Conservation (phyloP, 805 yeast genomes). For the Cyberlindnera galapagoensis region DNA sequence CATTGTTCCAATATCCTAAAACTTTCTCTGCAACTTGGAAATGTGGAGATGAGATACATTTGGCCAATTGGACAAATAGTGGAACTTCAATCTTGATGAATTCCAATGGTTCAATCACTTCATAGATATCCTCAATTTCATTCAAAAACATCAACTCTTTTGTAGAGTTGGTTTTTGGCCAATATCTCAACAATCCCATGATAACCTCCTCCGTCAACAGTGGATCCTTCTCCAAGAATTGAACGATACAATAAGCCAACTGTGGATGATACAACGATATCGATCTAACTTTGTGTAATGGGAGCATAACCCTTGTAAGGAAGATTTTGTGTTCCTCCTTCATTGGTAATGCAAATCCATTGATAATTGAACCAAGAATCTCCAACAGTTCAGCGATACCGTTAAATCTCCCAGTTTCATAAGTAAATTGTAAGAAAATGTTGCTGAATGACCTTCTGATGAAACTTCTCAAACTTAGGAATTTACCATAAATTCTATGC, state of each 20-base stretch:
- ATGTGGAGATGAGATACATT: constrained; percentile 90
- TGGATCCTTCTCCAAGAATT: constrained; percentile 93
- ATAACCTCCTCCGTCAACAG: constrained; percentile 91
- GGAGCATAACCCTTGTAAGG: constrained; percentile 77
- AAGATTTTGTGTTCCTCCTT: constrained; percentile 96
- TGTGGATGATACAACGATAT: constrained; percentile 93
- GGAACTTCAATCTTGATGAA: constrained; percentile 90
- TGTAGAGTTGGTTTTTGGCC: constrained; percentile 95
- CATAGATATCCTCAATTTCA: constrained; percentile 95
- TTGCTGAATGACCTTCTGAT: constrained; percentile 88
- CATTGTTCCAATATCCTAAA: constrained; percentile 89
- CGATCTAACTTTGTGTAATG: constrained; percentile 87
- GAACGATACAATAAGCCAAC: constrained; percentile 93
- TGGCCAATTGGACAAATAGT: constrained; percentile 85
- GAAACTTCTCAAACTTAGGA: constrained; percentile 80
- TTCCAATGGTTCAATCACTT: constrained; percentile 90
- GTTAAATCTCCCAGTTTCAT: constrained; percentile 93
- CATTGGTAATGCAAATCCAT: constrained; percentile 95
- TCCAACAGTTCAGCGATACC: constrained; percentile 94
- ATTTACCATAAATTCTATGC: constrained; percentile 95
- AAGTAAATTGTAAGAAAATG: constrained; percentile 86
- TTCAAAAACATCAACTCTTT: constrained; percentile 94
- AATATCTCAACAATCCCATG: constrained; percentile 84
- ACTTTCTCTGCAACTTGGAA: constrained; percentile 97
- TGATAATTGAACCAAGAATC: constrained; percentile 91